phyloP scores from a whole-genome alignment of 768 basidiomycete species.

The Pisolithus tinctorius region DNA sequence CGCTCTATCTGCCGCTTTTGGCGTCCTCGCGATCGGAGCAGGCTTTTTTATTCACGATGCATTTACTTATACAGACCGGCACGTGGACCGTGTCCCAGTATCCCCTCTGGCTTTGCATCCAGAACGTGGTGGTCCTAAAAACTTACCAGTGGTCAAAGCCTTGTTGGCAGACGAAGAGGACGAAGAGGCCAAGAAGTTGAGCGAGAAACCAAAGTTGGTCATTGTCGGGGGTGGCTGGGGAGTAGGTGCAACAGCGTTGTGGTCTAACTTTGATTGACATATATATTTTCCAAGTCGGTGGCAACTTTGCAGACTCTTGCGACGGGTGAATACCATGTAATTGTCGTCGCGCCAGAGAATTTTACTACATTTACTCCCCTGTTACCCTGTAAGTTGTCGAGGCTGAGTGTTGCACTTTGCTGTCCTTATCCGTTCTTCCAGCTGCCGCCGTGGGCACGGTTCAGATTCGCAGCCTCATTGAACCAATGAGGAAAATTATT shows the following conservation, averaged over 20 bases:
- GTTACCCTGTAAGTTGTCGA: slow-evolving; percentile 61
- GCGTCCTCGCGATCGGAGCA: slow-evolving; percentile 51
- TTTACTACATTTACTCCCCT: slow-evolving; percentile 93
- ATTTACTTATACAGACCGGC: slow-evolving; percentile 80
- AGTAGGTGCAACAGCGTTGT: slow-evolving; percentile 36
- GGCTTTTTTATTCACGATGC: slow-evolving; percentile 88
- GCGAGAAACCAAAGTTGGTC: slow-evolving; percentile 78
- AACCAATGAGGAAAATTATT: slow-evolving; percentile 90
- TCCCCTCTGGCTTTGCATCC: slow-evolving; percentile 84
- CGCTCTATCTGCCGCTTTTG: slow-evolving; percentile 55
- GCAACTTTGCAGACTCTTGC: slow-evolving; percentile 70
- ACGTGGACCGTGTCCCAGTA: slow-evolving; percentile 82
- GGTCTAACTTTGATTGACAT: slow-evolving; percentile 1
- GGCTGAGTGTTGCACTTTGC: background rate
- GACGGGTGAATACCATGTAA: slow-evolving; percentile 87
- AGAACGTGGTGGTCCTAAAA: slow-evolving; percentile 84
- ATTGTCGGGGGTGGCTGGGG: slow-evolving; percentile 97
- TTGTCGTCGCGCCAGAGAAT: slow-evolving; percentile 79
- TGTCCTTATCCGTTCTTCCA: slow-evolving; percentile 24
- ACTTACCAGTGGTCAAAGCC: slow-evolving; percentile 72
- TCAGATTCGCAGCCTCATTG: slow-evolving; percentile 84
- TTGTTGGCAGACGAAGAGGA: slow-evolving; percentile 81
- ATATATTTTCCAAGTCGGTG: slow-evolving; percentile 54
- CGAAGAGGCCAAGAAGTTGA: slow-evolving; percentile 53
- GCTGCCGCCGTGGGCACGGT: slow-evolving; percentile 95